A percentile compares a stretch with the other conserved stretches of the same genome.
Evolutionary conservation across 2,329 filamentous ascomycete genomes (phyloP).

Genomic region (Phialocephala sp.): DNA sequence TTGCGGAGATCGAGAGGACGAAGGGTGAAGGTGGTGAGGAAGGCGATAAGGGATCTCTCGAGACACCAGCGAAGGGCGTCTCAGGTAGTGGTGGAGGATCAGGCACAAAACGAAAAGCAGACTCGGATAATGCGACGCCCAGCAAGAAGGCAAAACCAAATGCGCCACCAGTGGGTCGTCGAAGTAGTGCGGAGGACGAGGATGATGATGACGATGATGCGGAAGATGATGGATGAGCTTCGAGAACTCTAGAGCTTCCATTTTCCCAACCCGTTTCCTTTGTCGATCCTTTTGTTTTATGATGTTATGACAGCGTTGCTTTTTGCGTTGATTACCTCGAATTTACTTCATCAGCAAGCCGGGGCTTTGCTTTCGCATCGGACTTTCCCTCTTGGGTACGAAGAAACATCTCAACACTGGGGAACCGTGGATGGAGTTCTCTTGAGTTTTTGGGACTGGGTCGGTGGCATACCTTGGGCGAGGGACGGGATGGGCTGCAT

Average conservation of each 20-base stretch:
- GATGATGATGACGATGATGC: slow-evolving; percentile 44
- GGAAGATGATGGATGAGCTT: slow-evolving; percentile 37
- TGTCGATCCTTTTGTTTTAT: slow-evolving; percentile 36
- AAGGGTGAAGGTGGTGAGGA: slow-evolving; percentile 47
- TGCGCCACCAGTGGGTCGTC: slow-evolving; percentile 31
- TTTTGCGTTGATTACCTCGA: slow-evolving; percentile 25
- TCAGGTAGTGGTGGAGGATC: slow-evolving; percentile 42
- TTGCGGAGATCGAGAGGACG: slow-evolving; percentile 83
- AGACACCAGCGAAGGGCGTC: slow-evolving; percentile 39
- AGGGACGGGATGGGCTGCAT: slow-evolving; percentile 26
- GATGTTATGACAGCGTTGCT: slow-evolving; percentile 40
- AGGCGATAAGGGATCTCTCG: slow-evolving; percentile 46
- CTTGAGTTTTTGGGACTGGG: slow-evolving; percentile 19
- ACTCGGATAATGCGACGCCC: slow-evolving; percentile 52
- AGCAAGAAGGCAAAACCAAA: slow-evolving; percentile 59
- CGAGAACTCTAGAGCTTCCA: not conserved
- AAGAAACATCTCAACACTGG: slow-evolving; percentile 27
- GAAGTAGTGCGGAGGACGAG: slow-evolving; percentile 42
- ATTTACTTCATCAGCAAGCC: slow-evolving; percentile 32
- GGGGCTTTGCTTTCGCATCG: slow-evolving; percentile 22
- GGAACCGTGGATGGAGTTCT: slow-evolving; percentile 30
- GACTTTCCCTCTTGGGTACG: slow-evolving; percentile 23
- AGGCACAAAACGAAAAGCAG: slow-evolving; percentile 67
- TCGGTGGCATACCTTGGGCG: slow-evolving; percentile 28
- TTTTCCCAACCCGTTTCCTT: slow-evolving; percentile 25